Base-by-base conservation (phyloP, 2,329 filamentous ascomycete species). In the Grosmannia penicillata region DNA sequence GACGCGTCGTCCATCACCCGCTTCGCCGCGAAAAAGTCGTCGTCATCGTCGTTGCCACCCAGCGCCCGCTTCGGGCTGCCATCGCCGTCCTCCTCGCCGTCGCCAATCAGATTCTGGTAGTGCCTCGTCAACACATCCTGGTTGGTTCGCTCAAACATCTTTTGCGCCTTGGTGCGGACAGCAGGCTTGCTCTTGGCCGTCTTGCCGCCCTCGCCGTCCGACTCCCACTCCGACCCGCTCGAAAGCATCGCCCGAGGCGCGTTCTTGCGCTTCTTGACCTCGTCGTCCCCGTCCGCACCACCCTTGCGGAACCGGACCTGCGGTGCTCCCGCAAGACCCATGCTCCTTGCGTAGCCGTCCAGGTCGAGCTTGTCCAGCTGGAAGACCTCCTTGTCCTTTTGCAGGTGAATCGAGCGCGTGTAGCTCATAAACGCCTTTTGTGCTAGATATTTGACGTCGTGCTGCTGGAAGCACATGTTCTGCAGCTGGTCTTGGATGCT, bases 341-440 rank as follows among this genome's bases (percentile, higher is more conserved):
- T 56, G 54, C 84, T 93, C 2, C 74, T 68, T 2, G 91, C 86
- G 52, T 76, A 96, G 8, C 78, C 85, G 53, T 96, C 87, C 10
- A 98, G 60, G 43, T 91, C 78, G 36, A 95, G 71, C 33, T 83
- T 72, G 44, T 83, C 75, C 25, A 98, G 65, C 43, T 91, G 74
- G 61, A 98, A 98, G 2, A 93, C 71, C 14, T 89, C 81, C 59
- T 93, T 95, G 54, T 95, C 86, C 50, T 80, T 86, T 56, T 95
- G 87, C 22, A 95, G 61, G 53, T 91, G 77, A 27, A 98, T 61
- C 2, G 86, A 93, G 43, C 82, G 77, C 11, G 80, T 75, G 56
- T 96, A 95, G 44, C 81, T 89, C 49, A 89, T 79, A 50, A 98
- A 98, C 0, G 91, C 86, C 56, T 96, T 98, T 53, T 96, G 89